Evolutionary conservation across 306 rosid genomes (phyloP).

Genomic region (Begonia fuchsioides): DNA sequence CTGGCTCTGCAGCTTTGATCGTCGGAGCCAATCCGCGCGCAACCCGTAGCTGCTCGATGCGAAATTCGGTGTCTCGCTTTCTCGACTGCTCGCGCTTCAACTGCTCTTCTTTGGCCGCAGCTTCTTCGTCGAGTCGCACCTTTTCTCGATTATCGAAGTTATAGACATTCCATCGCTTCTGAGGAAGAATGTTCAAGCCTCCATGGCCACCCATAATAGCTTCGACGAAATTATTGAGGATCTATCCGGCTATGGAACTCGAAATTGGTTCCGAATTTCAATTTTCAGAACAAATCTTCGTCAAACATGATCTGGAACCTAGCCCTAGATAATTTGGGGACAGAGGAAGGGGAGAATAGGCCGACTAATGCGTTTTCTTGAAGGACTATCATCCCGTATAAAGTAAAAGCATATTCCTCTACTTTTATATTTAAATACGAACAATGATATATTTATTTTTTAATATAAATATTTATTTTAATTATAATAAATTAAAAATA

Average conservation of each 20-base stretch:
- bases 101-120: slow-evolving; percentile 88
- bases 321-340: too few species aligned
- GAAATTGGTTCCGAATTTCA: too few species aligned
- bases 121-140: slow-evolving; percentile 72
- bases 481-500: too few species aligned
- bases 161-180: slow-evolving; percentile 97
- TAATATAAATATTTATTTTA: too few species aligned
- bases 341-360: too few species aligned
- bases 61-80: slow-evolving; percentile 61
- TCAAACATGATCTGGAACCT: not conserved
- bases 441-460: too few species aligned
- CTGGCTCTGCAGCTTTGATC: slow-evolving; percentile 11
- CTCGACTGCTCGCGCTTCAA: slow-evolving; percentile 60
- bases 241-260: too few species aligned
- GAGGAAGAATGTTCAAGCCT: slow-evolving; percentile 86
- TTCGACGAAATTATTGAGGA: too few species aligned
- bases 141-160: slow-evolving; percentile 78
- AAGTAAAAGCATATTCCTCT: too few species aligned
- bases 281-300: slow-evolving; percentile 2
- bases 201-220: slow-evolving; percentile 80
- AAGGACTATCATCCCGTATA: too few species aligned
- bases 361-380: too few species aligned
- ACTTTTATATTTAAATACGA: too few species aligned
- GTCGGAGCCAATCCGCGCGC: slow-evolving; percentile 53
- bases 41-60: slow-evolving; percentile 54